Percentiles rank a stretch among this genome's conserved stretches.
Evolutionary conservation across 2,329 filamentous ascomycete species (phyloP).

Genomic region (Ramularia collo-cygni): DNA sequence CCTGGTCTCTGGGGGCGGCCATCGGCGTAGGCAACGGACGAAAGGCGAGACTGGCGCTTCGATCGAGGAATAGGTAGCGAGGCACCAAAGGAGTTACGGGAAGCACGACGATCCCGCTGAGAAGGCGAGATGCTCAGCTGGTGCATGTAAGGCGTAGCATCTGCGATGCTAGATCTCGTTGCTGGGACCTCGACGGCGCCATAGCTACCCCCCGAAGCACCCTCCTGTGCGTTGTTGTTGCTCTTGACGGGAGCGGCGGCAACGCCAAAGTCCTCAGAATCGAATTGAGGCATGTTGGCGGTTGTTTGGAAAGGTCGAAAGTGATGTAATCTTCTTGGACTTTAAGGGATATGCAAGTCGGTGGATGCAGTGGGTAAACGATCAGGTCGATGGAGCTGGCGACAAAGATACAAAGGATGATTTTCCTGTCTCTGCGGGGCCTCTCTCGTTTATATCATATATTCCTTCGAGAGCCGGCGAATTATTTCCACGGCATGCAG

Average conservation of each 20-base stretch:
- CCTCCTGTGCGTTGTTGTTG: slow-evolving; percentile 25
- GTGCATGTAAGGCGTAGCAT: slow-evolving; percentile 66
- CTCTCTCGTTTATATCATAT: slow-evolving; percentile 10
- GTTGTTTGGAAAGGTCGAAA: slow-evolving; percentile 11
- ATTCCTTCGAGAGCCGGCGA: slow-evolving; percentile 3
- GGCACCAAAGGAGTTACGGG: slow-evolving; percentile 69
- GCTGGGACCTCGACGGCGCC: slow-evolving; percentile 62
- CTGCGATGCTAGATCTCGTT: slow-evolving; percentile 59
- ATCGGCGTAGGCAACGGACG: slow-evolving; percentile 50
- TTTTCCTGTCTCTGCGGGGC: slow-evolving; percentile 6
- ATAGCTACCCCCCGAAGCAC: slow-evolving; percentile 21
- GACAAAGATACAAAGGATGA: background rate
- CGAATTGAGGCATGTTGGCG: slow-evolving; percentile 53
- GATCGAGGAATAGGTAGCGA: slow-evolving; percentile 65
- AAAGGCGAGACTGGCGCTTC: slow-evolving; percentile 62
- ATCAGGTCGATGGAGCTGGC: background rate
- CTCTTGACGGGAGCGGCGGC: slow-evolving; percentile 31
- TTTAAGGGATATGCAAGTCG: background rate
- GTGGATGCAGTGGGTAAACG: slow-evolving; percentile 2
- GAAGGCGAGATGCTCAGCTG: slow-evolving; percentile 62
- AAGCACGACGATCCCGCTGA: slow-evolving; percentile 59
- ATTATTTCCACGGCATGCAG: slow-evolving; percentile 3
- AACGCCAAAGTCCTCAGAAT: slow-evolving; percentile 50
- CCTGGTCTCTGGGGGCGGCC: slow-evolving; percentile 45
- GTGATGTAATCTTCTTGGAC: background rate